phyloP scores from a whole-genome alignment of 306 rosid species.

The Cucurbita maxima region DNA sequence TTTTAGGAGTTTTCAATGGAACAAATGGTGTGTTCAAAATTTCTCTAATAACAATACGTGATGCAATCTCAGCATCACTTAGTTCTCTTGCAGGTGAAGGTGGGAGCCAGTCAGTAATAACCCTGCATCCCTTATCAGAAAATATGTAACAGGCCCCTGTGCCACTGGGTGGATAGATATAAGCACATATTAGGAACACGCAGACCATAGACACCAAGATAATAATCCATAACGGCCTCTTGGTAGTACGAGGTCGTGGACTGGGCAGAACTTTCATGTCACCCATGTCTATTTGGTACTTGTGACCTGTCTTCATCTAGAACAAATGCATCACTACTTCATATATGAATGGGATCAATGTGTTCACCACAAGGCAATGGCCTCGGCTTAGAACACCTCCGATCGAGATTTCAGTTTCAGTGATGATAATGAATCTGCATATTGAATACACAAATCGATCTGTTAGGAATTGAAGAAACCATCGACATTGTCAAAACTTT shows the following conservation, averaged over 20 bases:
- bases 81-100: conserved; percentile 62
- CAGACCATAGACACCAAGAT: conserved; percentile 71
- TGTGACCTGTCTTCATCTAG: conserved; percentile 63
- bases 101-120: conserved; percentile 70
- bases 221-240: conserved; percentile 83
- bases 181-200: conserved; percentile 61
- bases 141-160: conserved; percentile 63
- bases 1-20: conserved; percentile 38
- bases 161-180: conserved; percentile 63
- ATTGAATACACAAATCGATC: neutral
- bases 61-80: conserved; percentile 73
- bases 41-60: conserved; percentile 61
- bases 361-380: neutral
- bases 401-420: neutral
- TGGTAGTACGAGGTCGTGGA: conserved; percentile 73
- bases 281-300: conserved; percentile 62
- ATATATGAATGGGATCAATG: conserved; percentile 13
- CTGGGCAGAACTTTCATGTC: conserved; percentile 69
- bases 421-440: conserved; percentile 2
- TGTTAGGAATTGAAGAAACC: neutral
- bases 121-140: conserved; percentile 72
- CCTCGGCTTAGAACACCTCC: neutral
- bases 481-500: neutral
- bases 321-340: conserved; percentile 26
- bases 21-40: conserved; percentile 40